Conservation (phyloP, 192 early-diverging fungal genomes). For the Oehlia diaphana region DNA sequence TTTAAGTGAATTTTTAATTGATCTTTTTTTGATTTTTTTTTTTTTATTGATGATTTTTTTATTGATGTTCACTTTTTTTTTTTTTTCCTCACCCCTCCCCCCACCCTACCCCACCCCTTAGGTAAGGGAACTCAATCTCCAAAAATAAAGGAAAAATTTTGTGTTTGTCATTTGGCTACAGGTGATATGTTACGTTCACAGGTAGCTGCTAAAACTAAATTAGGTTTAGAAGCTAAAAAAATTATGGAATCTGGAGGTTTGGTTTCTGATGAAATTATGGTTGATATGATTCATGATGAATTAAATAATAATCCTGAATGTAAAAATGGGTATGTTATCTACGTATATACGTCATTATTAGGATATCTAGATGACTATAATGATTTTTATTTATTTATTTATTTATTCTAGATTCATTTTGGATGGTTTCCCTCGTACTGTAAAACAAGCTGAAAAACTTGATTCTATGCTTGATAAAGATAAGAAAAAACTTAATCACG, state of each 20-base stretch:
- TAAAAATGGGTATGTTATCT: constrained; percentile 72
- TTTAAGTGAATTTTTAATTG: neutral
- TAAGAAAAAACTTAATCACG: constrained; percentile 80
- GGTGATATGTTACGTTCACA: constrained; percentile 99
- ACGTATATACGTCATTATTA: too few relatives aligned
- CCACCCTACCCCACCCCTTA: neutral
- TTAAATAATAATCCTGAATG: constrained; percentile 92
- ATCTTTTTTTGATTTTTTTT: neutral
- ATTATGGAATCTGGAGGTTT: constrained; percentile 98
- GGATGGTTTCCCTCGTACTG: constrained; percentile 98
- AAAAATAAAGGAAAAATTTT: constrained; percentile 92
- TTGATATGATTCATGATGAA: constrained; percentile 96
- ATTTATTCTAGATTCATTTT: constrained; percentile 76
- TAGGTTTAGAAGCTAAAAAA: constrained; percentile 97
- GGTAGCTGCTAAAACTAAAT: constrained; percentile 85
- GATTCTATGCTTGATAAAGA: constrained; percentile 89
- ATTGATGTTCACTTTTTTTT: neutral
- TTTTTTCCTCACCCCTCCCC: too few relatives aligned
- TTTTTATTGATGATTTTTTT: neutral
- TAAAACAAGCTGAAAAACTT: constrained; percentile 96
- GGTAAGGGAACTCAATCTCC: constrained; percentile 97
- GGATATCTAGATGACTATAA: too few relatives aligned
- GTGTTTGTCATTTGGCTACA: constrained; percentile 97
- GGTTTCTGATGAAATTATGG: constrained; percentile 98
- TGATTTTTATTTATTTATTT: constrained; percentile 9